Evolutionary conservation across 2,329 filamentous ascomycete genomes (phyloP), one percentile per base, ranked within the genome.

Genomic region (Hypoxylon sp.): DNA sequence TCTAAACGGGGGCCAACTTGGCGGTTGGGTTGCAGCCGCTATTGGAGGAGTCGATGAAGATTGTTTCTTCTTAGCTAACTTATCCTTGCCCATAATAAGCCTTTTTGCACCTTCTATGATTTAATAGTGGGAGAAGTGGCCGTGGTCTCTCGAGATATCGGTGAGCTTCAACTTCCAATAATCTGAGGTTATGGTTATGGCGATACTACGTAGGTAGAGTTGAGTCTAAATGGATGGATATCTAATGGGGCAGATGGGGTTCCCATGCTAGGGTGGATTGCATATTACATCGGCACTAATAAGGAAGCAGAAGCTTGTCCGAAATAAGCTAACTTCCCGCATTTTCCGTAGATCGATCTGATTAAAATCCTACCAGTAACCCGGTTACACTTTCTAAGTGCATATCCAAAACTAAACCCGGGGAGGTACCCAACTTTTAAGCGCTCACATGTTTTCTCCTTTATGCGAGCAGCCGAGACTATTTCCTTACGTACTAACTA

Each of bases 1-100:
- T 70, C 86, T 87, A 78, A 97, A 89, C 22, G 83, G 80, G 37
- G 93, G 93, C 93, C 93, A 95, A 52, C 87, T 86, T 35, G 84
- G 79, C 48, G 81, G 75, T 46, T 75, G 72, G 48, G 72, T 62
- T 9, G 77, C 61, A 17, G 70, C 39, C n/a, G 66, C 48, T 17
- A 73, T 59, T 22, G 73, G 47, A 33, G 65, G 31, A 14, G 53
- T 65, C 55, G 64, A 29, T 35, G 63, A 67, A 67, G 60, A 58
- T 63, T 58, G 67, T 10, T 46, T 65, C 53, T 71, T 74, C 39
- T 67, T 73, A 66, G 66, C 61, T 50, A 68, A 60, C 33, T 67
- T 73, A 62, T 71, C 69, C 59, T 67, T 74, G 14, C 48, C 72
- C 72, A 73, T 73, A 24, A 35, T 63, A 42, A 22, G 24, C 24